Base-by-base conservation (phyloP, 202 grass and related monocot species). In the Carex arenaria region DNA sequence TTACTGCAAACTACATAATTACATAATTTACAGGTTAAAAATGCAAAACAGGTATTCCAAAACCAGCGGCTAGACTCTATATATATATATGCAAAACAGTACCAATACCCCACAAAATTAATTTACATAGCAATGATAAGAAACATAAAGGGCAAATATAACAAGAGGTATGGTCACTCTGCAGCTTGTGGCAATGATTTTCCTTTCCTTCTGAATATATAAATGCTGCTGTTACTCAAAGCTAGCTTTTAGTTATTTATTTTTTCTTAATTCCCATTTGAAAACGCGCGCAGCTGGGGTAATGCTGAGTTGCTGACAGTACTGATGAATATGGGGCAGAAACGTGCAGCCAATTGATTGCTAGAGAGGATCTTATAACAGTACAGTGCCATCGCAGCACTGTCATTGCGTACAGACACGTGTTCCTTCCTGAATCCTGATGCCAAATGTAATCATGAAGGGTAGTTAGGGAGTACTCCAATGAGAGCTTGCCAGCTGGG, bases 301-400 rank as follows among this genome's bases (percentile, higher is more conserved):
- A 62, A 20, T 10, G 60, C 2, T 26, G 60, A 62, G 1, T n/a
- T n/a, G n/a, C n/a, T n/a, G n/a, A 26, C 26, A 26, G 26, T 26
- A 61, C 8, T 62, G 56, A 59, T 59, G 56, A 59, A 59, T 72
- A 73, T 28, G 70, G 20, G 5, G 45, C 9, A 32, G 45, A 32
- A 52, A 59, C 53, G 53, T 77, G 73, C 52, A 77, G 3, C 23
- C 51, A 56, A 77, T 32, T 12, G 28, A 59, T 77, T 77, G 73
- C 17, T 59, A 3, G 15, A 32, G 26, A 32, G 72, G 73, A 77
- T 34, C 52, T 77, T 59, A 1, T 22, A 45, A 49, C 67, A 77
- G 73, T 57, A 59, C 73, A 55, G 73, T 77, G 7, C 53, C 14
- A 75, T 55, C 49, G 13, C 38, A 75, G 73, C 73, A 77, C 15